Evolutionary conservation across 2,329 filamentous ascomycete genomes (phyloP).

Genomic region (Fusarium drepaniforme): DNA sequence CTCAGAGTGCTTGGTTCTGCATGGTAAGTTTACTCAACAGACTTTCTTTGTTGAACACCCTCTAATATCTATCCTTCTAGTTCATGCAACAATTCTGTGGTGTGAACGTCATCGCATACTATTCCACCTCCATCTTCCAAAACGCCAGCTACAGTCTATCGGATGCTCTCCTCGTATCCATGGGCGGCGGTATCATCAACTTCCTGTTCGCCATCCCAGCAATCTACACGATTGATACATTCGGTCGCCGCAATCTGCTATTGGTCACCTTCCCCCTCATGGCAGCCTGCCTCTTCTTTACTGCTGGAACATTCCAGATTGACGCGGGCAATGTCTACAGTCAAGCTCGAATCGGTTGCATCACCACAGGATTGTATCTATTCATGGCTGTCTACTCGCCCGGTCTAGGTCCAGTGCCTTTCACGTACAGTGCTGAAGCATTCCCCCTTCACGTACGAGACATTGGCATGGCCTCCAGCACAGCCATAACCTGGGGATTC

Average conservation of each 20-base stretch:
- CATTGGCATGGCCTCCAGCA: slow-evolving; percentile 64
- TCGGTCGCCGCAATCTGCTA: slow-evolving; percentile 66
- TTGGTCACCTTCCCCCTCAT: slow-evolving; percentile 70
- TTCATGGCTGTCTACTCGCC: slow-evolving; percentile 59
- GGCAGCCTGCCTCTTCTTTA: slow-evolving; percentile 66
- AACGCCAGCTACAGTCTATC: slow-evolving; percentile 56
- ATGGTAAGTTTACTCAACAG: slow-evolving; percentile 42
- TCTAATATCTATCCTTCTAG: slow-evolving; percentile 16
- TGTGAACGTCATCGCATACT: slow-evolving; percentile 69
- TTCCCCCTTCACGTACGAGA: slow-evolving; percentile 69
- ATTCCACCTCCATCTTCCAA: slow-evolving; percentile 59
- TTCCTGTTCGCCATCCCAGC: slow-evolving; percentile 70
- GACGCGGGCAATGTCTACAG: neutral
- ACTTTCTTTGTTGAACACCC: no score
- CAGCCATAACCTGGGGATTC: slow-evolving; percentile 56
- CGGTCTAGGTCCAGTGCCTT: slow-evolving; percentile 69
- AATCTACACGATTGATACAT: slow-evolving; percentile 70
- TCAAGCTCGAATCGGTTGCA: slow-evolving; percentile 46
- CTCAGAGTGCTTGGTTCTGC: slow-evolving; percentile 52
- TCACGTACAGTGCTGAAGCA: slow-evolving; percentile 70
- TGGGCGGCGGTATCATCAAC: slow-evolving; percentile 69
- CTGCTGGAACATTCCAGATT: slow-evolving; percentile 64
- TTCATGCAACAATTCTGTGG: slow-evolving; percentile 54
- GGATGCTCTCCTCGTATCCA: slow-evolving; percentile 64
- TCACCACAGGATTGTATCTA: slow-evolving; percentile 54